A percentile compares a stretch with the other conserved stretches of the same genome.
phyloP scores from a whole-genome alignment of 2,329 filamentous ascomycete species.

The Penicillium italicum region DNA sequence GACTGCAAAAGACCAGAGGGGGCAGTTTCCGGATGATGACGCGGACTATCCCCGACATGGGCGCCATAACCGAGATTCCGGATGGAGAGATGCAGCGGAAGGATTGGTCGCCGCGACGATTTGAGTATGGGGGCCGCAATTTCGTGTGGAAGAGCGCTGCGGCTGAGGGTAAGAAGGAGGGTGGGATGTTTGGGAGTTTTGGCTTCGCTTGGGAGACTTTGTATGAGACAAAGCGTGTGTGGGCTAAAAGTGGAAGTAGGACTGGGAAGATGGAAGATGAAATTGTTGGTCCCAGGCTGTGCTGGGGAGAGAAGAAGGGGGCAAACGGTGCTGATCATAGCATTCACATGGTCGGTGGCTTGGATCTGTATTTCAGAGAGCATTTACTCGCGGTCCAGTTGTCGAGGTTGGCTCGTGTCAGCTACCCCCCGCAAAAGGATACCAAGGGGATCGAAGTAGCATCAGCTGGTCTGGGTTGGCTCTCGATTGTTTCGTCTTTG shows the following conservation, averaged over 20 bases:
- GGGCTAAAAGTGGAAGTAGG: slow-evolving; percentile 13
- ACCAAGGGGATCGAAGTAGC: slow-evolving; percentile 9
- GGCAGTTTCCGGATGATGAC: slow-evolving; percentile 15
- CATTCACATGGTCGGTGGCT: slow-evolving; percentile 13
- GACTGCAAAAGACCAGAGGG: slow-evolving; percentile 10
- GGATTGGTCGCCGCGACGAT: slow-evolving; percentile 17
- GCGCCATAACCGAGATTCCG: slow-evolving; percentile 11
- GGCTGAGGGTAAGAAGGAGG: slow-evolving; percentile 8
- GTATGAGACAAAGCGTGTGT: slow-evolving; percentile 18
- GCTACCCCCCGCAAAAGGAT: slow-evolving; percentile 16
- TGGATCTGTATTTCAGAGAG: slow-evolving; percentile 19
- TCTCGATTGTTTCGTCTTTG: not conserved
- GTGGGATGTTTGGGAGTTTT: slow-evolving; percentile 10
- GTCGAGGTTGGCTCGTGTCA: slow-evolving; percentile 11
- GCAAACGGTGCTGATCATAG: slow-evolving; percentile 10
- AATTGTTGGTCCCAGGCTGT: slow-evolving; percentile 12
- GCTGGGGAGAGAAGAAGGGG: slow-evolving; percentile 18
- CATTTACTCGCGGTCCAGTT: slow-evolving; percentile 18
- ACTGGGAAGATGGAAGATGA: slow-evolving; percentile 18
- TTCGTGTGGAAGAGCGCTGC: slow-evolving; percentile 17
- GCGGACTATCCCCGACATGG: slow-evolving; percentile 12
- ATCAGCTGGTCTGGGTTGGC: not conserved
- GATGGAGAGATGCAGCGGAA: slow-evolving; percentile 12
- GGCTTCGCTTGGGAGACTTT: slow-evolving; percentile 16
- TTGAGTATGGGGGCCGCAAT: slow-evolving; percentile 16